Base-by-base conservation (phyloP, 1,284 basidiomycete genomes). In the Sutorius eximius region DNA sequence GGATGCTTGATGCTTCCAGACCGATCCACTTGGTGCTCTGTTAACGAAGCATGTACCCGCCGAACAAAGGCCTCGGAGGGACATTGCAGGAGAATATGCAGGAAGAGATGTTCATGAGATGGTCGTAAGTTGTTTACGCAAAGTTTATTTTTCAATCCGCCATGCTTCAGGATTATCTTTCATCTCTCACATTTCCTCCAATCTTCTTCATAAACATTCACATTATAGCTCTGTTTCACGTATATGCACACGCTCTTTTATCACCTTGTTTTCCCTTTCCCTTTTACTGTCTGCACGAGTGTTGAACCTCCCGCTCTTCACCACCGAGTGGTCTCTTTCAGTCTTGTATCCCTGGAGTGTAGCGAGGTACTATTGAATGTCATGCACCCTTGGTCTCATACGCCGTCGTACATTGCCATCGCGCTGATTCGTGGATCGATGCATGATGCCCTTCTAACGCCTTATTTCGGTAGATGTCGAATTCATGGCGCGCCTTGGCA, bases 31-130 rank as follows among this genome's bases (percentile, higher is more conserved):
- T 73, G 83, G 80, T 74, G 84, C 83, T 43, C 79, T 91, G 38
- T 75, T 92, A 69, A 85, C 81, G 63, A 92, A 91, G 82, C 87
- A 91, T 75, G 85, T 92, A 69, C 82, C 87, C 44, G 82, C 85
- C 66, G 86, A 90, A 67, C 79, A 78, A 65, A 79, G 91, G 15
- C 90, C 90, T 24, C 72, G 72, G 47, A 80, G 90, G 69, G 89
- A 92, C 66, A 62, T 87, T 33, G 79, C 77, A 24, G 90, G 89
- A 57, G 85, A 89, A 45, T 91, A 87, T 81, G 76, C 82, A 56
- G 77, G 79, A 32, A 77, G 73, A 55, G 87, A 91, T 63, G 82
- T 90, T 52, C 84, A 90, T 67, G 82, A 84, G 43, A 76, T 92
- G 58, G 87, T 92, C 64, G 90, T 92, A 72, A 76, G 81, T 79